These are phyloP conservation scores for Cylindricascospora bacillispora DNA, from an alignment of 1,139 yeast species.

Conservation along the genomic window DNA sequence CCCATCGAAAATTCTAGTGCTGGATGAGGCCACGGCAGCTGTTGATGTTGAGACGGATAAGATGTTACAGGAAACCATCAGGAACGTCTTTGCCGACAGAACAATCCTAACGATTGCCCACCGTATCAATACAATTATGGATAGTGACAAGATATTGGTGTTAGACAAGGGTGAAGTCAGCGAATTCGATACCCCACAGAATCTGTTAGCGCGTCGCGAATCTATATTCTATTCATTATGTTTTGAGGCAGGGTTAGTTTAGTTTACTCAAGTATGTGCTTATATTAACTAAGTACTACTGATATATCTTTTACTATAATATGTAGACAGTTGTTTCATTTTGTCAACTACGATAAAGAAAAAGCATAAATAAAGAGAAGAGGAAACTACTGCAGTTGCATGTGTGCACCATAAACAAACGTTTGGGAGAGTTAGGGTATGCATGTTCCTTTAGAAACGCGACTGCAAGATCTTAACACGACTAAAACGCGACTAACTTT, in stretches of 20 bases:
- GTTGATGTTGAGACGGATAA: conserved; percentile 93
- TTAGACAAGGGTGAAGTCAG: conserved; percentile 74
- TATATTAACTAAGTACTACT: too few relatives aligned
- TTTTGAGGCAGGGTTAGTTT: conserved; percentile 32
- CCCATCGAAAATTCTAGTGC: conserved; percentile 62
- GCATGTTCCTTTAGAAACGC: too few relatives aligned
- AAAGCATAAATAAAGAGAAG: background rate
- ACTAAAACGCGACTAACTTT: too few relatives aligned
- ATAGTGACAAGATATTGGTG: conserved; percentile 79
- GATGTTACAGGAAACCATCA: conserved; percentile 74
- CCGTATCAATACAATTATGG: conserved; percentile 84
- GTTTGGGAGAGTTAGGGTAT: too few relatives aligned
- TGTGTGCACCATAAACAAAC: too few relatives aligned
- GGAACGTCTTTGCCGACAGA: conserved; percentile 72
- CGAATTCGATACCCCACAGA: conserved; percentile 74
- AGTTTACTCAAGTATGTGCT: background rate
- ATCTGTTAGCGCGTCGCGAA: conserved; percentile 49
- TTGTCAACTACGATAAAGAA: background rate
- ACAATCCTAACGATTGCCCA: conserved; percentile 94
- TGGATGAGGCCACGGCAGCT: conserved; percentile 97
- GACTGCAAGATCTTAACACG: too few relatives aligned
- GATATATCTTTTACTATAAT: too few relatives aligned
- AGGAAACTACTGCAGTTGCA: too few relatives aligned
- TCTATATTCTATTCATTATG: conserved; percentile 71
- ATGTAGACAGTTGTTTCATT: background rate